Percentiles rank a stretch among this genome's conserved stretches.
phyloP scores from a whole-genome alignment of 2,329 filamentous ascomycete species.

The Leptodontidium sp. region DNA sequence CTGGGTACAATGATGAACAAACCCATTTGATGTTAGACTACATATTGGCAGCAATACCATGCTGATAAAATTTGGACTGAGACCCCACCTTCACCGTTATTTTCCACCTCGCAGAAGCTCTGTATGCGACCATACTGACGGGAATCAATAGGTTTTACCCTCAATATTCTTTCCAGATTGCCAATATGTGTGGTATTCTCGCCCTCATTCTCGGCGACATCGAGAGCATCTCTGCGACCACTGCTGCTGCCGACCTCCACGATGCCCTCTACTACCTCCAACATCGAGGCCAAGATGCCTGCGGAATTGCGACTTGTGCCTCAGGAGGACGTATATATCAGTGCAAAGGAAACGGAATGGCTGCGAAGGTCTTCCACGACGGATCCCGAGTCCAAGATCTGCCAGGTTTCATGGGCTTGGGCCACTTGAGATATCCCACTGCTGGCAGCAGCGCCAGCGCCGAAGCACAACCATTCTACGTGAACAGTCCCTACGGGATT shows the following conservation, averaged over 20 bases:
- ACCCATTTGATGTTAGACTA: conserved; percentile 45
- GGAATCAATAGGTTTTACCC: conserved; percentile 11
- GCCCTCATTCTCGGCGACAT: conserved; percentile 67
- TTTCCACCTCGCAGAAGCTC: not conserved
- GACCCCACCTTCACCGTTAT: conserved; percentile 23
- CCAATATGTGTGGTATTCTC: conserved; percentile 68
- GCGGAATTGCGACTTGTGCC: conserved; percentile 80
- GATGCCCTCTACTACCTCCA: conserved; percentile 77
- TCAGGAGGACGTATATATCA: conserved; percentile 83
- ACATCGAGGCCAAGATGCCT: conserved; percentile 84
- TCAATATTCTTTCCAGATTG: not conserved
- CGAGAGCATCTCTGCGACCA: conserved; percentile 53
- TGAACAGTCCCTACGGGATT: conserved; percentile 86
- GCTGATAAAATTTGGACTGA: conserved; percentile 41
- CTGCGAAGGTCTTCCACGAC: conserved; percentile 83
- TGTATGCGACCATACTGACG: conserved; percentile 27
- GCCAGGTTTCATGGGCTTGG: conserved; percentile 86
- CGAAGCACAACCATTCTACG: conserved; percentile 92
- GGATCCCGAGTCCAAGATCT: conserved; percentile 77
- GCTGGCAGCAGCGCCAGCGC: conserved; percentile 84
- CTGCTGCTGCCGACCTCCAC: conserved; percentile 71
- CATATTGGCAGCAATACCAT: conserved; percentile 31
- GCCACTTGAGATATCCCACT: conserved; percentile 88
- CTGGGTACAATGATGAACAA: conserved; percentile 40
- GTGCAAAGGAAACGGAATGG: conserved; percentile 91